These are phyloP conservation scores for Cladosporium colombiae DNA, from an alignment of 2,329 filamentous ascomycete species.

Conservation along the genomic window DNA sequence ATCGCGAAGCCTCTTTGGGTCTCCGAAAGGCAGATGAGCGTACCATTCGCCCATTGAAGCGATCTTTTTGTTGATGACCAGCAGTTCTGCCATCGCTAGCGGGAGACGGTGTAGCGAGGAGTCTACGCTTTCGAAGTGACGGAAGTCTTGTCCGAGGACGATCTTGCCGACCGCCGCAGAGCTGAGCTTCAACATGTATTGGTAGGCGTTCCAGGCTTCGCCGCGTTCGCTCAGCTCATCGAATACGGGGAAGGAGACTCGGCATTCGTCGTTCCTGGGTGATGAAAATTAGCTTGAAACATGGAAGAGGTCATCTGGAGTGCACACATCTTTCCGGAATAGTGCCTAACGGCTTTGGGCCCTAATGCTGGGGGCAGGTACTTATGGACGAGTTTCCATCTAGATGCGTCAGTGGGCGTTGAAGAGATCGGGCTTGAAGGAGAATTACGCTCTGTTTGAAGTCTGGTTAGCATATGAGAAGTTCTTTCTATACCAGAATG, in stretches of 20 bases:
- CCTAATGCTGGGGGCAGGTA: constrained; percentile 61
- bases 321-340: constrained; percentile 61
- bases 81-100: constrained; percentile 49
- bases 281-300: neutral
- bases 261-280: neutral
- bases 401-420: constrained; percentile 19
- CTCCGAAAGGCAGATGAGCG: constrained; percentile 58
- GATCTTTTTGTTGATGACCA: constrained; percentile 62
- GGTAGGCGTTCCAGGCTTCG: constrained; percentile 51
- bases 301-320: constrained; percentile 33
- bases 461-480: neutral
- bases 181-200: constrained; percentile 52
- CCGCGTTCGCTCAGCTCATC: constrained; percentile 50
- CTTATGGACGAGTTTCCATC: constrained; percentile 59
- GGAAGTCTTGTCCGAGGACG: constrained; percentile 47
- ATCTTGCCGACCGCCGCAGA: constrained; percentile 49
- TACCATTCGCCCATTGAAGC: constrained; percentile 60
- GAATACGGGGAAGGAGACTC: constrained; percentile 47
- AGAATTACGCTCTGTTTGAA: neutral
- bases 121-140: constrained; percentile 47
- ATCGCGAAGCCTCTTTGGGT: constrained; percentile 48
- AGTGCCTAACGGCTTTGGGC: constrained; percentile 62
- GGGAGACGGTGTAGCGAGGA: constrained; percentile 56
- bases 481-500: neutral
- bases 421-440: neutral